These are phyloP conservation scores for Citrullus amarus DNA, from an alignment of 306 rosid genomes.

Conservation along the genomic window DNA sequence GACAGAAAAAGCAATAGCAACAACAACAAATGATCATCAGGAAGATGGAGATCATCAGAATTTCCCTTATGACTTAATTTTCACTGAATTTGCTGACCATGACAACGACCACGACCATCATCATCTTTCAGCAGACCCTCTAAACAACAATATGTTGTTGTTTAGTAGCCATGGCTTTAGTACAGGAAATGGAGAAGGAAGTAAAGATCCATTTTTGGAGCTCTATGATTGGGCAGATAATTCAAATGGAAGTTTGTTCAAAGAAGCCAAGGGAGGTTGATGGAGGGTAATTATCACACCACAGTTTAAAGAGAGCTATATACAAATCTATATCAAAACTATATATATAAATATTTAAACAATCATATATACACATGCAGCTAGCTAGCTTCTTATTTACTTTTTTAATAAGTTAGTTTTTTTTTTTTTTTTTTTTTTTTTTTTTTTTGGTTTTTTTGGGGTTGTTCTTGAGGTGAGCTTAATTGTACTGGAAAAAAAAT, in stretches of 20 bases:
- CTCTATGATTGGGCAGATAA: conserved; percentile 7
- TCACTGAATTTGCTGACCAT: conserved; percentile 63
- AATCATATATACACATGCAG: not conserved
- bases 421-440: no score
- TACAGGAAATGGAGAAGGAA: conserved; percentile 17
- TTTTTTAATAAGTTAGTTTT: not conserved
- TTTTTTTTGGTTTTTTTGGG: not conserved
- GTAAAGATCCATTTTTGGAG: conserved; percentile 39
- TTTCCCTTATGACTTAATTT: conserved; percentile 39
- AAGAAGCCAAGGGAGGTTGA: not conserved
- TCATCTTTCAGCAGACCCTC: not conserved
- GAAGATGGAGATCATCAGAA: conserved; percentile 47
- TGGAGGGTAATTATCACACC: not conserved
- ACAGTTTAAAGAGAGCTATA: not conserved
- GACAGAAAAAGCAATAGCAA: not conserved
- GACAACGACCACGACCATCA: not conserved
- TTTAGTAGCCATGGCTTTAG: conserved; percentile 37
- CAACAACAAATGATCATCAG: conserved; percentile 23
- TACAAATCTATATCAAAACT: not conserved
- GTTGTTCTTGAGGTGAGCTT: not conserved
- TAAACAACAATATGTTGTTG: conserved; percentile 14
- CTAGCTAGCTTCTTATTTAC: not conserved
- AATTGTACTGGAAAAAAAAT: not conserved
- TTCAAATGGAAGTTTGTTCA: not conserved
- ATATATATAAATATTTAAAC: not conserved